phyloP scores from a whole-genome alignment of 2,329 filamentous ascomycete genomes.

The Alternaria longipes region DNA sequence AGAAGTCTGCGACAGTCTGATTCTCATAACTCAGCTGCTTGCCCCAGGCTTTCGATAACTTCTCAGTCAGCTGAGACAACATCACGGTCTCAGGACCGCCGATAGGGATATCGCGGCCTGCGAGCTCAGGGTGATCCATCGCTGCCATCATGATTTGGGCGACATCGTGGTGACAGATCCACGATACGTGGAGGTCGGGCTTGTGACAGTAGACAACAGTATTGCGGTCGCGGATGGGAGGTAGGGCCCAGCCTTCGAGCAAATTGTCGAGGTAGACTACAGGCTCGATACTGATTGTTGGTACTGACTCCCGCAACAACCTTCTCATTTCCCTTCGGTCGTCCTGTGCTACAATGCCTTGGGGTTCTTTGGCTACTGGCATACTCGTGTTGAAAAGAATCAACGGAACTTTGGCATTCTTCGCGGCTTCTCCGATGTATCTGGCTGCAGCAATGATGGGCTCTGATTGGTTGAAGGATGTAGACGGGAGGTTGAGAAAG shows the following conservation, averaged over 20 bases:
- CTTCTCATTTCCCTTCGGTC: constrained; percentile 43
- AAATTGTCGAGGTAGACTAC: constrained; percentile 54
- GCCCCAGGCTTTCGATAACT: constrained; percentile 47
- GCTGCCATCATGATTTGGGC: constrained; percentile 53
- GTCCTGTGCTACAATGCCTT: constrained; percentile 43
- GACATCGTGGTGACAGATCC: constrained; percentile 54
- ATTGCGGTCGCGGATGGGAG: constrained; percentile 46
- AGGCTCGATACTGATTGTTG: constrained; percentile 48
- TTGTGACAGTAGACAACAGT: constrained; percentile 55
- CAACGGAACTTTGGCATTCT: constrained; percentile 23
- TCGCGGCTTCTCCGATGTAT: constrained; percentile 31
- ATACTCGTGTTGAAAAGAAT: constrained; percentile 45
- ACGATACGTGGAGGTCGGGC: constrained; percentile 48
- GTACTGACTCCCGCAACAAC: constrained; percentile 46
- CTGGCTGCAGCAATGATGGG: constrained; percentile 37
- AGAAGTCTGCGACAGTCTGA: constrained; percentile 43
- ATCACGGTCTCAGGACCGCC: constrained; percentile 51
- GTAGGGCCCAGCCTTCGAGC: constrained; percentile 53
- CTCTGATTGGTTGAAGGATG: constrained; percentile 38
- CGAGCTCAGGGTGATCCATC: constrained; percentile 45
- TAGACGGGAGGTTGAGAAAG: constrained; percentile 42
- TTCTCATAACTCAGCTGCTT: constrained; percentile 43
- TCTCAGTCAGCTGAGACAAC: constrained; percentile 45
- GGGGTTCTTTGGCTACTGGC: constrained; percentile 32
- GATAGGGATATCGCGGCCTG: constrained; percentile 48